phyloP scores from a whole-genome alignment of 371 early-diverging fungal genomes.

The Mortierella sp. region DNA sequence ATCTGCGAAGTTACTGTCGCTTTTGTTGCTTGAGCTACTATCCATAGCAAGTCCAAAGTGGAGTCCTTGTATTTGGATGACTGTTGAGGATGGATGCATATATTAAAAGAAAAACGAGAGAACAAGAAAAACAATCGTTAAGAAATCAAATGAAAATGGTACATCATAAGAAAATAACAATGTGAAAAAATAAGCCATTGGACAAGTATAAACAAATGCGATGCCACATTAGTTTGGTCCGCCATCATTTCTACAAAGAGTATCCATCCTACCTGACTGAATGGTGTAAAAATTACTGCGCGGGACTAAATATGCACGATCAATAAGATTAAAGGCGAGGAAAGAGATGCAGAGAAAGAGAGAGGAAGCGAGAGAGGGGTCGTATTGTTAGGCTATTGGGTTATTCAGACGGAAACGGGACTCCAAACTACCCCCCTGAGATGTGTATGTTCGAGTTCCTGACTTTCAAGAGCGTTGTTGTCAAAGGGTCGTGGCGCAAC shows the following conservation, averaged over 20 bases:
- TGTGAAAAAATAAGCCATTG: not conserved
- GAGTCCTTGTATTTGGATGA: conserved; percentile 21
- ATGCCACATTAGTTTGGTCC: conserved; percentile 7
- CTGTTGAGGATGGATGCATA: not conserved
- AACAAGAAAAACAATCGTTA: not conserved
- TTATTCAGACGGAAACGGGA: not conserved
- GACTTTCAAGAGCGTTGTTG: conserved; percentile 8
- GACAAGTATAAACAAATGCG: not conserved
- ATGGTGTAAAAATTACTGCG: not conserved
- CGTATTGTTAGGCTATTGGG: conserved; percentile 10
- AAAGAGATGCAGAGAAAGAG: not conserved
- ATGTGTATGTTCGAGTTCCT: not conserved
- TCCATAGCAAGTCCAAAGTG: conserved; percentile 39
- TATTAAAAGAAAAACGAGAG: not conserved
- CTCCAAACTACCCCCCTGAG: conserved; percentile 4
- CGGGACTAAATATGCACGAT: conserved; percentile 13
- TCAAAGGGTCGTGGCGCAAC: not conserved
- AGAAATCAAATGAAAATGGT: not conserved
- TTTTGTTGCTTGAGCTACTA: conserved; percentile 19
- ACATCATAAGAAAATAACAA: not conserved
- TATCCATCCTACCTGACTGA: conserved; percentile 9
- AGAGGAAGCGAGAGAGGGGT: not conserved
- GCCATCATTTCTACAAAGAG: conserved; percentile 2
- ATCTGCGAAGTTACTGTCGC: conserved; percentile 24
- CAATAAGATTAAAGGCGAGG: not conserved